Evolutionary conservation across 805 yeast species (phyloP).

Genomic region (Candida ficus): DNA sequence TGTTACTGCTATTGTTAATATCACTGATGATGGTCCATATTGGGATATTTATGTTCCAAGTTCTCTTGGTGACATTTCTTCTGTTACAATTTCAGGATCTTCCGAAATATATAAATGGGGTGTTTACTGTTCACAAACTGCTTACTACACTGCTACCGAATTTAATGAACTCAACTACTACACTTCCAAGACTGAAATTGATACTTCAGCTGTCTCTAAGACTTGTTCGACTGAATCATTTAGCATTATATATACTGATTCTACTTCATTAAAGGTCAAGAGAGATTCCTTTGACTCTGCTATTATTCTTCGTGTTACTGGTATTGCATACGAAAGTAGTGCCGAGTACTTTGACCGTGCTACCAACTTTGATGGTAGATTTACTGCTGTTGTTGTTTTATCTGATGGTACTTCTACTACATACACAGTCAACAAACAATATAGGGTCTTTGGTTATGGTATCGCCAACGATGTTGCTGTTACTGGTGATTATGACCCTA

Average conservation of each 20-base stretch:
- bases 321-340: too few species aligned
- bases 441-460: too few species aligned
- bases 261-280: too few species aligned
- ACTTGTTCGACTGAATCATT: neutral
- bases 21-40: neutral
- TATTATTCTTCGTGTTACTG: neutral
- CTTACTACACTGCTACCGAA: neutral
- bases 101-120: neutral
- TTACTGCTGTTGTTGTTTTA: neutral
- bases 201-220: neutral
- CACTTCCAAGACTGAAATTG: neutral
- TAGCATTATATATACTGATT: too few species aligned
- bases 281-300: neutral
- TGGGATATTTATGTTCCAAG: constrained; percentile 7
- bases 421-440: neutral
- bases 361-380: neutral
- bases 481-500: too few species aligned
- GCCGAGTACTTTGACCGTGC: too few species aligned
- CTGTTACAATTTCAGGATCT: neutral
- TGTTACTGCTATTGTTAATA: neutral
- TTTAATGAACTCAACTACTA: constrained; percentile 1
- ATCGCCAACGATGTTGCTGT: too few species aligned
- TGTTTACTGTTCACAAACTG: neutral
- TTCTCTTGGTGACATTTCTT: constrained; percentile 1
- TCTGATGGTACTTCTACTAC: neutral